Conservation (phyloP, 305 asterid species). For the Fraxinus platypoda region DNA sequence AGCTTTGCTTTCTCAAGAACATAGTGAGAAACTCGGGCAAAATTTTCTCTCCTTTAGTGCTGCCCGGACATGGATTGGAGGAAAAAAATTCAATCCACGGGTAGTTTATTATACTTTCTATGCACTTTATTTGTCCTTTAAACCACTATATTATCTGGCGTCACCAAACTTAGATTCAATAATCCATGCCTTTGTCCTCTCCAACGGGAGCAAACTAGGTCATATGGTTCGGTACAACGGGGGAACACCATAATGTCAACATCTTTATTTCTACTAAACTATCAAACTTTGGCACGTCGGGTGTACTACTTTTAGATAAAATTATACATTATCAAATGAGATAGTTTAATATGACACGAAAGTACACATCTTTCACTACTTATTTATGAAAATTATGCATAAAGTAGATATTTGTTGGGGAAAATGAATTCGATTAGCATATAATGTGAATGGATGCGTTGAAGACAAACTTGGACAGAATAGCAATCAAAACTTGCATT, state of each 20-base stretch:
- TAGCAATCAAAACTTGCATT: no score
- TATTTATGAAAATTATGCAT: not conserved
- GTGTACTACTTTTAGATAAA: not conserved
- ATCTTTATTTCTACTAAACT: not conserved
- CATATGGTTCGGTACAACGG: not conserved
- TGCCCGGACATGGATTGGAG: slow-evolving; percentile 16
- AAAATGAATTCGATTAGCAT: not conserved
- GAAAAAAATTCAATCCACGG: not conserved
- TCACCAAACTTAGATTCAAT: not conserved
- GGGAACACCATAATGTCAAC: not conserved
- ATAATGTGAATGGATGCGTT: no score
- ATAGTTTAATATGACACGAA: not conserved
- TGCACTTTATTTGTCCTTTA: slow-evolving; percentile 4
- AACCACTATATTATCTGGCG: not conserved
- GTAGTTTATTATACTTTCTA: not conserved
- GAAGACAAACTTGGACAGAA: no score
- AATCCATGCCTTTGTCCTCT: not conserved
- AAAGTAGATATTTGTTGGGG: not conserved
- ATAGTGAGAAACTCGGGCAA: not conserved
- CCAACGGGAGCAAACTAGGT: slow-evolving; percentile 7
- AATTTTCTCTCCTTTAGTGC: not conserved
- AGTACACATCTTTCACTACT: no score
- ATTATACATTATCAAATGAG: not conserved
- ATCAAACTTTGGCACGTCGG: not conserved
- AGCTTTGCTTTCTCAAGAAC: not conserved